These are phyloP conservation scores for Hygrocybe coccinea DNA, from an alignment of 768 basidiomycete species.

Conservation along the genomic window DNA sequence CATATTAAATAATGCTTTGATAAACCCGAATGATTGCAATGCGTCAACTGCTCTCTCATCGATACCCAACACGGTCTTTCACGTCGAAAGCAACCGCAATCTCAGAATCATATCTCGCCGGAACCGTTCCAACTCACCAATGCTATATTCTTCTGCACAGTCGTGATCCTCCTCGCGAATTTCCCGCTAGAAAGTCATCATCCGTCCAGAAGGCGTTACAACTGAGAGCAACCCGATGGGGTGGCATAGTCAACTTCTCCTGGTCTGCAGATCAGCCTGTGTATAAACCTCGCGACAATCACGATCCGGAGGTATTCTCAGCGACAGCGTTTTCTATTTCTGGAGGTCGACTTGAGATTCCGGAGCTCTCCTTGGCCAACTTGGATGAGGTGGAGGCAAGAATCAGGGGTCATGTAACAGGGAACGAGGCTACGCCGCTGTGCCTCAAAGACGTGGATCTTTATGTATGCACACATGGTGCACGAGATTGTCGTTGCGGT, in stretches of 20 bases:
- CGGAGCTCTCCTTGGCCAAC: conserved; percentile 44
- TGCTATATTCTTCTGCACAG: conserved; percentile 57
- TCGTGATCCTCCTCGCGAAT: conserved; percentile 41
- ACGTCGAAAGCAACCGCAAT: too few species aligned
- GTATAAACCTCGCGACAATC: neutral
- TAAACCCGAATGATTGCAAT: too few species aligned
- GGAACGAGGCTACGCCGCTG: neutral
- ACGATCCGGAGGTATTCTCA: conserved; percentile 19
- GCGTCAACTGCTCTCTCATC: too few species aligned
- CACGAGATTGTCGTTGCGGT: conserved; percentile 77
- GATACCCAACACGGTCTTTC: too few species aligned
- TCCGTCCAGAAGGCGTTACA: conserved; percentile 49
- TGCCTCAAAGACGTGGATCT: conserved; percentile 34
- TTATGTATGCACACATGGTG: conserved; percentile 76
- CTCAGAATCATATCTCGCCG: conserved; percentile 19
- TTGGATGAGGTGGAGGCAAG: conserved; percentile 41
- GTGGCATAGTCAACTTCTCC: conserved; percentile 57
- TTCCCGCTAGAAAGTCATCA: conserved; percentile 45
- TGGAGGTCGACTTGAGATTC: conserved; percentile 47
- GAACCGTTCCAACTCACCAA: conserved; percentile 49
- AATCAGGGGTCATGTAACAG: conserved; percentile 30
- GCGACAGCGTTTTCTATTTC: conserved; percentile 50
- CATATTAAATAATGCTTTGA: too few species aligned
- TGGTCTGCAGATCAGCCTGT: conserved; percentile 35
- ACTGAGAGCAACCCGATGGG: conserved; percentile 40